Evolutionary conservation across 495 filamentous ascomycete species (phyloP).

Genomic region (Talaromyces borbonicus): DNA sequence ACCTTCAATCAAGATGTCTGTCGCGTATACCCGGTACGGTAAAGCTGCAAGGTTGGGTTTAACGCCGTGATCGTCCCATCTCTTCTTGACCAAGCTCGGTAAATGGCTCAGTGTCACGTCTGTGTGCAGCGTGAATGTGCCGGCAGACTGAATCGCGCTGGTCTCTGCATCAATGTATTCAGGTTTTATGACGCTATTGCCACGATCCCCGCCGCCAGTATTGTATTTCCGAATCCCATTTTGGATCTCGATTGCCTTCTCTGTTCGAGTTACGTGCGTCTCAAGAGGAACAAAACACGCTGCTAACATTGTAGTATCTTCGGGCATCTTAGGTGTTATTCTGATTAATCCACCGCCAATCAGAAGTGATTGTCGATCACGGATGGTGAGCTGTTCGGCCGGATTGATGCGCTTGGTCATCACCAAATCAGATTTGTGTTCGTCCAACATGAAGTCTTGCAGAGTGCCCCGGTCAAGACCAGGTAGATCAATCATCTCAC

Average conservation of each 20-base stretch:
- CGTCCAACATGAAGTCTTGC: constrained; percentile 52
- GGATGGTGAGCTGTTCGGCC: constrained; percentile 53
- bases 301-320: constrained; percentile 49
- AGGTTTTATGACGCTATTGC: constrained; percentile 5
- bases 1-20: constrained; percentile 84
- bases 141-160: constrained; percentile 48
- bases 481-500: constrained; percentile 91
- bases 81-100: constrained; percentile 26
- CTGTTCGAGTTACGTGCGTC: constrained; percentile 63
- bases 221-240: constrained; percentile 40
- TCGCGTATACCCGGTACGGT: constrained; percentile 67
- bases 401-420: constrained; percentile 65
- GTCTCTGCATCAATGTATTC: not conserved
- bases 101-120: constrained; percentile 62
- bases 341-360: constrained; percentile 78
- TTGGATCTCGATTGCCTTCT: constrained; percentile 64
- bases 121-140: constrained; percentile 61
- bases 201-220: constrained; percentile 7
- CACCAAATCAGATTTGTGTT: constrained; percentile 54
- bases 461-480: constrained; percentile 69
- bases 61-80: constrained; percentile 21
- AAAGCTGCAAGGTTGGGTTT: constrained; percentile 28
- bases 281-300: constrained; percentile 71
- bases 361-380: constrained; percentile 72
- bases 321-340: constrained; percentile 62